Evolutionary conservation across 305 asterid genomes (phyloP).

Genomic region (Solanum hybrid): DNA sequence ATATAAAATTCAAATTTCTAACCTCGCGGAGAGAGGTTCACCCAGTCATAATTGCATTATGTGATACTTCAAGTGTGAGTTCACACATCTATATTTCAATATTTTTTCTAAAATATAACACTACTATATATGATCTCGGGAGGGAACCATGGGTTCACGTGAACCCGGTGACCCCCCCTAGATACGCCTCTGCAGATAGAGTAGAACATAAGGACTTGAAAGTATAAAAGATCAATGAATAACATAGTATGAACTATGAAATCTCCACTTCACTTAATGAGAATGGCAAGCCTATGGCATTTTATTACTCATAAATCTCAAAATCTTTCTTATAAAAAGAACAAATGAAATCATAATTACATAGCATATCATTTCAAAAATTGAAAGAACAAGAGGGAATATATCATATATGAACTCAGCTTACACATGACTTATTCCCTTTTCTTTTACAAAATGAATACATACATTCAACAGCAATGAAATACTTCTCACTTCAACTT

Average conservation of each 20-base stretch:
- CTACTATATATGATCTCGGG: too few relatives aligned
- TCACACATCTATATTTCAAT: too few relatives aligned
- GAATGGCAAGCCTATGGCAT: neutral
- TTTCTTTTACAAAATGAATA: constrained; percentile 43
- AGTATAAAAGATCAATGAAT: neutral
- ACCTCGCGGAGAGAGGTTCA: too few relatives aligned
- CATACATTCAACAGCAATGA: constrained; percentile 28
- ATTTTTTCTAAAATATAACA: too few relatives aligned
- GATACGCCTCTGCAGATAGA: too few relatives aligned
- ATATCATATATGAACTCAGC: constrained; percentile 2
- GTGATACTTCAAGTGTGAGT: too few relatives aligned
- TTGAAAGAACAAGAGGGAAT: neutral
- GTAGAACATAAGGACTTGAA: too few relatives aligned
- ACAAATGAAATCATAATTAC: neutral
- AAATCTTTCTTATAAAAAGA: neutral
- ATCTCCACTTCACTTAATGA: neutral
- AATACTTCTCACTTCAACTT: constrained; percentile 4
- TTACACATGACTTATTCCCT: constrained; percentile 21
- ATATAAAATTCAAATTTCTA: too few relatives aligned
- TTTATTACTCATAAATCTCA: neutral
- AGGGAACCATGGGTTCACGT: too few relatives aligned
- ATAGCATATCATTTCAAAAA: neutral
- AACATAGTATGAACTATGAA: neutral
- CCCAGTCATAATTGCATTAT: too few relatives aligned
- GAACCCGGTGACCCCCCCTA: too few relatives aligned